Percentiles rank a stretch among this genome's conserved stretches.
Conservation (phyloP, 2,329 filamentous ascomycete species). For the Penicillium sp. region DNA sequence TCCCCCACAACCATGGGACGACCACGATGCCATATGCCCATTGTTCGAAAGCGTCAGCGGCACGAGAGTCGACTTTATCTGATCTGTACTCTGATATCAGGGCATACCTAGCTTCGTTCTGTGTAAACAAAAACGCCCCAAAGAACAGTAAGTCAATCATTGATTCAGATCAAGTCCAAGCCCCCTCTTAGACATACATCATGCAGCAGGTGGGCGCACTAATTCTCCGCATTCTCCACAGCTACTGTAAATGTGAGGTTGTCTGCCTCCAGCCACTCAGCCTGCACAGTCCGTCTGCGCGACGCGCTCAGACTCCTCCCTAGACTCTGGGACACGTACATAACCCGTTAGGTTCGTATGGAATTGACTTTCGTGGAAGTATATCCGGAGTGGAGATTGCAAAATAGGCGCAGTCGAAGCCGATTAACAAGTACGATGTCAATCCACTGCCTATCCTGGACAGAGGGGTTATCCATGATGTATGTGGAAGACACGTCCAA, state of each 20-base stretch:
- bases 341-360: neutral
- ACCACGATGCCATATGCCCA: constrained; percentile 8
- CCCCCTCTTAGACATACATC: constrained; percentile 3
- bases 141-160: neutral
- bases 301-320: neutral
- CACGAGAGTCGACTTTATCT: constrained; percentile 18
- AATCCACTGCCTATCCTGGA: neutral
- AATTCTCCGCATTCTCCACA: constrained; percentile 29
- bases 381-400: neutral
- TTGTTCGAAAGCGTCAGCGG: constrained; percentile 18
- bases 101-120: neutral
- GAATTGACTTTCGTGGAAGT: neutral
- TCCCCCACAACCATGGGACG: constrained; percentile 19
- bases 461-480: neutral
- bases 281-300: neutral
- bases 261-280: neutral
- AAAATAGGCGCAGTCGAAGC: neutral
- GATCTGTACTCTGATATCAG: constrained; percentile 5
- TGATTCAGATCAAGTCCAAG: neutral
- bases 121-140: too few relatives aligned
- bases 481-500: neutral
- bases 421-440: neutral
- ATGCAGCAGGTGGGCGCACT: constrained; percentile 12
- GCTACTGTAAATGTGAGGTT: neutral
- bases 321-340: neutral